phyloP scores from a whole-genome alignment of 306 rosid species.

The Morella rubra region DNA sequence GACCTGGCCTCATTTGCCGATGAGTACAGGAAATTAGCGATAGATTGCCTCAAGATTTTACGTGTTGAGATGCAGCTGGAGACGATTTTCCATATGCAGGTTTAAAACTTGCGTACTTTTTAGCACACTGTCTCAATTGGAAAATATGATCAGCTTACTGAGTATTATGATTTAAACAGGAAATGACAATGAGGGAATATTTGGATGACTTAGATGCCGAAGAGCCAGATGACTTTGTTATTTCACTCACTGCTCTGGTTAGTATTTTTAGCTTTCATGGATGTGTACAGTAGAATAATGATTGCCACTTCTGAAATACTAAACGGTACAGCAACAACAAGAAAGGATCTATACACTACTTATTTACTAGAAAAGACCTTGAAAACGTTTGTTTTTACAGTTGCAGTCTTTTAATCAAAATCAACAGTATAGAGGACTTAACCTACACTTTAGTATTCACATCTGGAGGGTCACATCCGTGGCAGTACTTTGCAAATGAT shows the following conservation, averaged over 20 bases:
- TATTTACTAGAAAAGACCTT: too few relatives aligned
- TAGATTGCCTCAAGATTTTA: conserved; percentile 94
- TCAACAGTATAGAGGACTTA: background rate
- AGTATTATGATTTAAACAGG: conserved; percentile 57
- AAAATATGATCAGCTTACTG: conserved; percentile 16
- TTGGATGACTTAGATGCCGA: conserved; percentile 98
- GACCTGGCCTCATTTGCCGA: conserved; percentile 82
- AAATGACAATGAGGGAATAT: conserved; percentile 86
- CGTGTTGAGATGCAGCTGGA: conserved; percentile 97
- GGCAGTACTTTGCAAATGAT: background rate
- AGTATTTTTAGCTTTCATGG: conserved; percentile 19
- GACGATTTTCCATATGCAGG: conserved; percentile 97
- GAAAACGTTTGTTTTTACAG: background rate
- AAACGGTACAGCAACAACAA: too few relatives aligned
- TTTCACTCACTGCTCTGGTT: conserved; percentile 92
- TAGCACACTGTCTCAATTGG: conserved; percentile 23
- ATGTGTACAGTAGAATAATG: conserved; percentile 1
- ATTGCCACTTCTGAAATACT: too few relatives aligned
- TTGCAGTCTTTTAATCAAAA: background rate
- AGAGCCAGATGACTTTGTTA: conserved; percentile 95
- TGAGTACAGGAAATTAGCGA: conserved; percentile 88
- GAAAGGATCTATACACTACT: too few relatives aligned
- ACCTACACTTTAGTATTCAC: background rate
- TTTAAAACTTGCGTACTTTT: conserved; percentile 30
- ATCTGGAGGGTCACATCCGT: background rate